A percentile compares a stretch with the other conserved stretches of the same genome.
Evolutionary conservation across 495 filamentous ascomycete species (phyloP).

Genomic region (Margaritispora aquatica): DNA sequence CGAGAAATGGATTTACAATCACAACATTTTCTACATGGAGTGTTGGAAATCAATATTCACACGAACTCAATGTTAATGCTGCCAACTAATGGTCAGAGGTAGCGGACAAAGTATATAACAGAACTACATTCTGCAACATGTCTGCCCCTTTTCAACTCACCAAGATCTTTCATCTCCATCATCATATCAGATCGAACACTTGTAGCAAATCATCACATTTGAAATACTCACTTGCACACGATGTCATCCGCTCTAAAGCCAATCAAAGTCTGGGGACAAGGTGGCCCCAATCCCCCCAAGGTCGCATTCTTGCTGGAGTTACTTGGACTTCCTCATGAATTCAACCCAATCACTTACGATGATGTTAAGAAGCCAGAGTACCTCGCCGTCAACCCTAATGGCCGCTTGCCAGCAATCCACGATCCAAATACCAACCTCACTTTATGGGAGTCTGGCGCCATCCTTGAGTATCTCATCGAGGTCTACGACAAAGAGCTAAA

Average conservation of each 20-base stretch:
- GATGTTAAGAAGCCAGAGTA: constrained; percentile 46
- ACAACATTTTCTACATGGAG: neutral
- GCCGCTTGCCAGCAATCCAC: constrained; percentile 46
- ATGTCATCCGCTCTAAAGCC: constrained; percentile 23
- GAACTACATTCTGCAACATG: too few relatives aligned
- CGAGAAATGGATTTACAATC: neutral
- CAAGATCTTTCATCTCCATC: neutral
- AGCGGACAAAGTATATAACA: neutral
- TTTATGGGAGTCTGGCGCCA: constrained; percentile 55
- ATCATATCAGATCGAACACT: neutral
- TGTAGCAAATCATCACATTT: neutral
- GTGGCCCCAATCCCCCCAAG: constrained; percentile 62
- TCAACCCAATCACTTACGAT: constrained; percentile 7
- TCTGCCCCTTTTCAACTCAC: neutral
- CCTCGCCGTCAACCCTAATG: constrained; percentile 63
- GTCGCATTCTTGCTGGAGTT: constrained; percentile 57
- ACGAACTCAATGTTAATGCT: neutral
- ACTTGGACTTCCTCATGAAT: constrained; percentile 50
- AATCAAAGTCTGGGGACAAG: constrained; percentile 34
- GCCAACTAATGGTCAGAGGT: neutral
- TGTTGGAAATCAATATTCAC: neutral
- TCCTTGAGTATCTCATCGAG: constrained; percentile 64
- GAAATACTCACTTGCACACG: neutral
- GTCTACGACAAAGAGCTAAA: constrained; percentile 60
- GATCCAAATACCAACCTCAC: constrained; percentile 33